Evolutionary conservation across 139 green algal genomes (phyloP).

Genomic region (Diplosphaera chodatii): DNA sequence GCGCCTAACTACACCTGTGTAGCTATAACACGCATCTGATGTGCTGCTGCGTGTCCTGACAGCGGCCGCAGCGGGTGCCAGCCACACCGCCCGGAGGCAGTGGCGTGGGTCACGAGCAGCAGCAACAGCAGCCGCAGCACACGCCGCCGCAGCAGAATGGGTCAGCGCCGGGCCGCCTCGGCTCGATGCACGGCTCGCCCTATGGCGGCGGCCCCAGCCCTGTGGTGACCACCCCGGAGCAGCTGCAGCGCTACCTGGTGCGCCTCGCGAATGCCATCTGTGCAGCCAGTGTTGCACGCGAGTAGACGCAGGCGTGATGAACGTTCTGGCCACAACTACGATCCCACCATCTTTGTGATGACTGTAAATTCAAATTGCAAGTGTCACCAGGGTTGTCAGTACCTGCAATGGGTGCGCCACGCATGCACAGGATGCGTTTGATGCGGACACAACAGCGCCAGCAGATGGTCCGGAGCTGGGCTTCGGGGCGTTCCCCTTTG

Average conservation of each 20-base stretch:
- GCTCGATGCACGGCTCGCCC: not conserved
- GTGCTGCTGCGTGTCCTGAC: too few species aligned
- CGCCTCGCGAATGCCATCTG: not conserved
- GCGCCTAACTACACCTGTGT: too few species aligned
- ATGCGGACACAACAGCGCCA: not conserved
- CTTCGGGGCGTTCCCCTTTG: not conserved
- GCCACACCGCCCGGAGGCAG: not conserved
- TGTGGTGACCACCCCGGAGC: conserved; percentile 8
- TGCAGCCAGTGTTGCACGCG: too few species aligned
- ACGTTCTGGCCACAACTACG: too few species aligned
- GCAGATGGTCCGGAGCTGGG: not conserved
- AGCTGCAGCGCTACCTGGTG: conserved; percentile 13
- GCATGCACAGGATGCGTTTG: not conserved
- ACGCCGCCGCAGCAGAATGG: not conserved
- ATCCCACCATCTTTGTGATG: too few species aligned
- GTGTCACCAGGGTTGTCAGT: too few species aligned
- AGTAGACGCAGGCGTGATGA: too few species aligned
- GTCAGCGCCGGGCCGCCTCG: too few species aligned
- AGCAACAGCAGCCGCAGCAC: not conserved
- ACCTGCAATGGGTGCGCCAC: too few species aligned
- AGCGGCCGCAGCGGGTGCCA: not conserved
- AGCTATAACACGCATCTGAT: too few species aligned
- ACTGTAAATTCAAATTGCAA: too few species aligned
- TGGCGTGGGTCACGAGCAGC: not conserved
- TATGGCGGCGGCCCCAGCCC: not conserved